Conservation (phyloP, 164 flowering plant species). For the Vitis riparia region DNA sequence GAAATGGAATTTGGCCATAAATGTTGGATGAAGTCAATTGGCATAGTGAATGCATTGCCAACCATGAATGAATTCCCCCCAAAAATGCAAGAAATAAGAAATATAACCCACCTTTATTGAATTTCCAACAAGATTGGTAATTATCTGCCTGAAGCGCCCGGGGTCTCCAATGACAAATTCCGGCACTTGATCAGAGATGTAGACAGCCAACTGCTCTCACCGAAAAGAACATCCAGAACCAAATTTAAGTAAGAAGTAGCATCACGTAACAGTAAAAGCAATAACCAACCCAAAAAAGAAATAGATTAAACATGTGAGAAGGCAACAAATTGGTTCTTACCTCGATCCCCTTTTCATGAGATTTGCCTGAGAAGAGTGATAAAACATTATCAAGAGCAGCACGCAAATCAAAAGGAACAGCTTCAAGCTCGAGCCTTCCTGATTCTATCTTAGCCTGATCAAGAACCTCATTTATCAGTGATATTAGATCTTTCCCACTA, state of each 20-base stretch:
- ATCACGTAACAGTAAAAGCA: conserved; percentile 1
- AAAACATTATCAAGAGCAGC: conserved; percentile 67
- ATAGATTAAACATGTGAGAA: background rate
- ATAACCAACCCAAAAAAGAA: background rate
- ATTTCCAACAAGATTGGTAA: conserved; percentile 92
- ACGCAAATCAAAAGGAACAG: conserved; percentile 78
- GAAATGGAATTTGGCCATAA: no score
- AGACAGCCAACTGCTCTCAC: conserved; percentile 77
- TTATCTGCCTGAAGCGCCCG: conserved; percentile 80
- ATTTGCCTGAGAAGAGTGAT: conserved; percentile 68
- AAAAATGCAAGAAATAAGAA: conserved; percentile 1
- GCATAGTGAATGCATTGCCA: no score
- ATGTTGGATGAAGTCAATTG: no score
- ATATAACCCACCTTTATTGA: conserved; percentile 73
- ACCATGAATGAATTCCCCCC: background rate
- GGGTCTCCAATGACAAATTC: conserved; percentile 83
- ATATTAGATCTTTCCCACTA: conserved; percentile 82
- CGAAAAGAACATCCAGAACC: conserved; percentile 11
- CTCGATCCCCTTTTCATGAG: conserved; percentile 78
- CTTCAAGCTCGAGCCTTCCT: conserved; percentile 88
- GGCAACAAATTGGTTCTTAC: conserved; percentile 34
- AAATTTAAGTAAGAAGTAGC: conserved; percentile 10
- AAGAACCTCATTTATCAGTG: conserved; percentile 86
- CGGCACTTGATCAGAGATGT: conserved; percentile 73
- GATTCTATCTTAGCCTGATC: conserved; percentile 99